These are phyloP conservation scores for Fusarium sp. DNA, from an alignment of 2,329 filamentous ascomycete species.

Conservation along the genomic window DNA sequence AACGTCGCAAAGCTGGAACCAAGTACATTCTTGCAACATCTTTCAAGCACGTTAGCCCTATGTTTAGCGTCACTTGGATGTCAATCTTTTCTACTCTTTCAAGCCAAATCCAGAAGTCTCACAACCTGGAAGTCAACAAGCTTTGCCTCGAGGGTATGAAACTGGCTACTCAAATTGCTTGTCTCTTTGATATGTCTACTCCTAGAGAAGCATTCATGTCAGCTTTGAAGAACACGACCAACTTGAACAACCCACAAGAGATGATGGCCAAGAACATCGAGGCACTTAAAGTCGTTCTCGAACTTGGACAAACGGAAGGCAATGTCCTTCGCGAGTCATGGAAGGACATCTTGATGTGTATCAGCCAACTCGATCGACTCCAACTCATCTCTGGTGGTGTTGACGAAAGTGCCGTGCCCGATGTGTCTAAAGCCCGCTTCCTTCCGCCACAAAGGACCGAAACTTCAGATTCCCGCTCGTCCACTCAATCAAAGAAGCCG, in stretches of 20 bases:
- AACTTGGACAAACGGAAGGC: constrained; percentile 92
- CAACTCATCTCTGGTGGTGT: constrained; percentile 96
- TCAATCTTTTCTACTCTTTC: constrained; percentile 96
- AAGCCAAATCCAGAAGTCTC: constrained; percentile 91
- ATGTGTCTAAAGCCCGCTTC: constrained; percentile 87
- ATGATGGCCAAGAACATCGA: constrained; percentile 98
- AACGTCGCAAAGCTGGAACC: constrained; percentile 79
- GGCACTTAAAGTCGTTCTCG: constrained; percentile 89
- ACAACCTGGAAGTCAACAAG: constrained; percentile 92
- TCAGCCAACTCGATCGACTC: constrained; percentile 94
- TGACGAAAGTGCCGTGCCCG: constrained; percentile 90
- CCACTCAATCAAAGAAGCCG: constrained; percentile 70
- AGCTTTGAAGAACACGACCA: constrained; percentile 92
- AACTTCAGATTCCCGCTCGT: constrained; percentile 72
- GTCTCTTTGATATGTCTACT: constrained; percentile 93
- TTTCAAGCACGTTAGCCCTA: constrained; percentile 93
- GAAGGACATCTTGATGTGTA: constrained; percentile 94
- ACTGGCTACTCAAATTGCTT: constrained; percentile 91
- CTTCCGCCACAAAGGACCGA: constrained; percentile 70
- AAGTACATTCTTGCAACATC: constrained; percentile 93
- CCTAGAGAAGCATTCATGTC: constrained; percentile 95
- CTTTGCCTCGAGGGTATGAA: constrained; percentile 96
- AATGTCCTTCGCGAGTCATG: constrained; percentile 91
- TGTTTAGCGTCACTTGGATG: constrained; percentile 99
- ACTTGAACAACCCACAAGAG: constrained; percentile 93